Evolutionary conservation across 2,329 filamentous ascomycete species (phyloP), one percentile per base, ranked within the genome.

Genomic region (Paramyrothecium roridum): DNA sequence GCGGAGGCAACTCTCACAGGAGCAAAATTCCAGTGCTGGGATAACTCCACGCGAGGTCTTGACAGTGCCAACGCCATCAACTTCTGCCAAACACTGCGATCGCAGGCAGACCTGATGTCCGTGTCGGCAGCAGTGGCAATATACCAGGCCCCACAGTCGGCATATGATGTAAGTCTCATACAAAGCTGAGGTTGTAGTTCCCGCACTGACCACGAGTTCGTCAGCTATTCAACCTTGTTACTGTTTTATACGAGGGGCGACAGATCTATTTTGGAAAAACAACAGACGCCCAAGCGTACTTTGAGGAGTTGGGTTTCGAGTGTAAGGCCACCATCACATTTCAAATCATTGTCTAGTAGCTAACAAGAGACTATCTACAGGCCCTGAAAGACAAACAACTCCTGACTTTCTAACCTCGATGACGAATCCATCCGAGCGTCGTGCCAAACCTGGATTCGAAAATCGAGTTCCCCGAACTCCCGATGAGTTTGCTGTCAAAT

Each of bases 231-330:
- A 86, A 90, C 69, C 88, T 88, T 59, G 87, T 86, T 0, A 74
- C 86, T 2, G 76, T 90, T 0, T 74, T 90, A 1, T 87, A 89
- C 62, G 82, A 88, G 57, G 87, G 87, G 1, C 80, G 83, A 53
- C 86, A 88, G 61, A 84, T 88, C 53, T 90, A 81, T 71, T 90
- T 86, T 60, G 87, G 87, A 2, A 75, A 72, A 3, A 79, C 78
- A 0, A 71, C 74, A 3, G 73, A 81, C 2, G 87, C 86, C 1
- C 85, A 80, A 59, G 63, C 72, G 3, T 89, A 86, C 66, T 90
- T 90, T 63, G 73, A 84, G 56, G 70, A 78, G 0, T 45, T 67
- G 0, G 64, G 64, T 4, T 67, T 66, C 17, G 55, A 63, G 21
- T 66, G 64, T 61, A 56, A 45, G 63, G 23, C 12, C 2, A 17